Base-by-base conservation (phyloP, 108 stramenopile genomes). In the Aurantiochytrium sp. region DNA sequence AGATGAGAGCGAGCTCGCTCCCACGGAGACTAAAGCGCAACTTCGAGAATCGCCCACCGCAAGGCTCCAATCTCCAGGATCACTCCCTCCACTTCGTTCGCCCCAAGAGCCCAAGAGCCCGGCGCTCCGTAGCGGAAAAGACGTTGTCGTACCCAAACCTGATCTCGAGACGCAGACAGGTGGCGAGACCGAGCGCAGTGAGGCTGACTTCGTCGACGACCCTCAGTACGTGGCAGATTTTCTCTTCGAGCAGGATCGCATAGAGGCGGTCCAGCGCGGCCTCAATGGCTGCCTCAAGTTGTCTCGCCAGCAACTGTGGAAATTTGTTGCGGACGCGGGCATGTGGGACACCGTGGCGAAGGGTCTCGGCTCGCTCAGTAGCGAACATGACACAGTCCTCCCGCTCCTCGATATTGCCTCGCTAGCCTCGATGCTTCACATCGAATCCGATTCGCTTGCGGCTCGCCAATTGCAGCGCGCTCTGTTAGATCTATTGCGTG, bases 161-260 rank as follows among this genome's bases (percentile, higher is more conserved):
- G n/a, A n/a, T n/a, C n/a, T n/a, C n/a, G n/a, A n/a, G n/a, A n/a
- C n/a, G n/a, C n/a, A n/a, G n/a, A n/a, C n/a, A n/a, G n/a, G 50
- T 15, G 34, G 24, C 3, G 27, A 30, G 6, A 15, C 19, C 24
- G 59, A 34, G 27, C 59, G 34, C 34, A 12, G 19, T 34, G 34
- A 34, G 34, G 24, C 2, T 10, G 59, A 15, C 15, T 19, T 65
- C 19, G 34, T 24, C 8, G 59, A 65, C 2, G 24, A 81, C 45
- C 73, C 73, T 81, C 19, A 21, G 36, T 12, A 4, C n/a, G 42
- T 81, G 10, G 73, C 73, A 24, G 45, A 81, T 22, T 27, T 42
- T 81, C 39, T 81, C 36, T 41, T 48, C 24, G 73, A 81, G 45
- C 73, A 81, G 30, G 73, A 81, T 48, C 39, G 73, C 42, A 81